These are phyloP conservation scores for Microdochium nivale DNA, from an alignment of 2,329 filamentous ascomycete species.

Conservation along the genomic window DNA sequence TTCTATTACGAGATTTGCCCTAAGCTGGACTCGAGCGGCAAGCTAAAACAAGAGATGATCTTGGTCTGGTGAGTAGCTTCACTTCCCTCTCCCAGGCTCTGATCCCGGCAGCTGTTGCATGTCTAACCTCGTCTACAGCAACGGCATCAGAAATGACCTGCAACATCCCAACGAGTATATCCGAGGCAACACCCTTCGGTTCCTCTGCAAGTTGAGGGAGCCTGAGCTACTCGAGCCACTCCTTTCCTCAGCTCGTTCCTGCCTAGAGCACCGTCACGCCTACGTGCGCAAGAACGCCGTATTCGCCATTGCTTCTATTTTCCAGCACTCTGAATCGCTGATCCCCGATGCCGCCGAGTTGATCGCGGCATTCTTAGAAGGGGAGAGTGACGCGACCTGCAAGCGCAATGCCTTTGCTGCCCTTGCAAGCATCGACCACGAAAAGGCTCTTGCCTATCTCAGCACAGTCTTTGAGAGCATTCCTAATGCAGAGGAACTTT, in stretches of 20 bases:
- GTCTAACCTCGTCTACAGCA: slow-evolving; percentile 46
- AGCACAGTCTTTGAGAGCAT: slow-evolving; percentile 88
- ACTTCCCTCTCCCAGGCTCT: too few relatives aligned
- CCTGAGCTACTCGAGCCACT: slow-evolving; percentile 93
- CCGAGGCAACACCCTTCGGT: slow-evolving; percentile 93
- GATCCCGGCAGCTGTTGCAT: slow-evolving; percentile 3
- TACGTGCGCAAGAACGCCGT: slow-evolving; percentile 99
- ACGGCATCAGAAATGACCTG: slow-evolving; percentile 94
- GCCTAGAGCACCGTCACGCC: slow-evolving; percentile 90
- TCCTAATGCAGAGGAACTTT: slow-evolving; percentile 84
- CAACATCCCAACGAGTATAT: slow-evolving; percentile 99
- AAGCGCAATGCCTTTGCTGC: slow-evolving; percentile 97
- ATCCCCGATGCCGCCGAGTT: slow-evolving; percentile 95
- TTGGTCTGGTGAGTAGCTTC: slow-evolving; percentile 71
- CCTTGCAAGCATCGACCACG: slow-evolving; percentile 82
- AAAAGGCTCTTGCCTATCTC: slow-evolving; percentile 82
- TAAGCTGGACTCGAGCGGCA: slow-evolving; percentile 84
- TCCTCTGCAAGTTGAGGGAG: slow-evolving; percentile 92
- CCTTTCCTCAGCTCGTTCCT: slow-evolving; percentile 82
- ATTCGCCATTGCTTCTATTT: slow-evolving; percentile 88
- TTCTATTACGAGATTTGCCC: slow-evolving; percentile 99
- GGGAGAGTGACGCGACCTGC: slow-evolving; percentile 89
- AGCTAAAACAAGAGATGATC: slow-evolving; percentile 99
- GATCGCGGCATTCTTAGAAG: slow-evolving; percentile 79
- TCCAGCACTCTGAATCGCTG: slow-evolving; percentile 78